These are phyloP conservation scores for Leishmania arabica DNA, from an alignment of 208 protist species.

Conservation along the genomic window DNA sequence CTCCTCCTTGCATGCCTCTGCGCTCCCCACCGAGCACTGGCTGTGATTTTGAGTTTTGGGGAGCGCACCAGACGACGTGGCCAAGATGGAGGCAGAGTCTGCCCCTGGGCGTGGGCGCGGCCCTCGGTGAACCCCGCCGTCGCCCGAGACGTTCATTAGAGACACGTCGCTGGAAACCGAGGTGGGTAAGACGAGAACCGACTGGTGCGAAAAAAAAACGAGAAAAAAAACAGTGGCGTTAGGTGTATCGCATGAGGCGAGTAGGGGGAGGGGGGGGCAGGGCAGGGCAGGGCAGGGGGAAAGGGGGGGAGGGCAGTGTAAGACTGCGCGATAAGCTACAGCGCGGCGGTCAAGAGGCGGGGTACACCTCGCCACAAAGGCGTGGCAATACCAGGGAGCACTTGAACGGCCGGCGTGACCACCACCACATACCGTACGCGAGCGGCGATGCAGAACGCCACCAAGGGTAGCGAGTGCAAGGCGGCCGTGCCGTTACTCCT, in stretches of 20 bases:
- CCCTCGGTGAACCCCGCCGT: background rate
- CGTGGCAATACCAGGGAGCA: background rate
- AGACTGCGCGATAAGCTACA: background rate
- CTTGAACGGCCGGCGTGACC: background rate
- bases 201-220: background rate
- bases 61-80: background rate
- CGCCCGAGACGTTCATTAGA: background rate
- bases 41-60: background rate
- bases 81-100: background rate
- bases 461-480: background rate
- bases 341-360: background rate
- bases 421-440: background rate
- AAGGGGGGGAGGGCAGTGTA: background rate
- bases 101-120: background rate
- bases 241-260: background rate
- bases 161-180: background rate
- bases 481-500: background rate
- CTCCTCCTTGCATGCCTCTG: background rate
- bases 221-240: background rate
- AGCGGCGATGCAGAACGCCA: background rate
- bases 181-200: background rate
- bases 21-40: background rate
- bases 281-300: no score
- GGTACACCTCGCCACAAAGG: background rate
- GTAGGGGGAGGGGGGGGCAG: no score